Conservation (phyloP, 345 rosid genomes). For the Sonneratia alba region DNA sequence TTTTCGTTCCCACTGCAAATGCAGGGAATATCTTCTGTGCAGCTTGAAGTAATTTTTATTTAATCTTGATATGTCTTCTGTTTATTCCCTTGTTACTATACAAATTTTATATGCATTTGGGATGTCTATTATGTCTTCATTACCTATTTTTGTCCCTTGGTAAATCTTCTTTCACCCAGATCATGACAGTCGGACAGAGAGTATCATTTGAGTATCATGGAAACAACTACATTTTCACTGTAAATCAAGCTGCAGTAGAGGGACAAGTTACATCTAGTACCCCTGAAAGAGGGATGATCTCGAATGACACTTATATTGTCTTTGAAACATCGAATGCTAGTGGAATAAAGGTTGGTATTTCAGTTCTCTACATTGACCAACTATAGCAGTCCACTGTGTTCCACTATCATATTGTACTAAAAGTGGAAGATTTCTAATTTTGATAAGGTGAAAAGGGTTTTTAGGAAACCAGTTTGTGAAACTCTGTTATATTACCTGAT, state of each 20-base stretch:
- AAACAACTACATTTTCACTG: conserved; percentile 74
- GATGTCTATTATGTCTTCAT: not conserved
- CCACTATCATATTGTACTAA: not conserved
- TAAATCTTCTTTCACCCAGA: conserved; percentile 30
- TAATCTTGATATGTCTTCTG: not conserved
- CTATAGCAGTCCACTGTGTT: not conserved
- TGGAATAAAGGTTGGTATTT: conserved; percentile 76
- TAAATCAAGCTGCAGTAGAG: conserved; percentile 70
- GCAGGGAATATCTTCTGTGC: not conserved
- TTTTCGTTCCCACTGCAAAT: not conserved
- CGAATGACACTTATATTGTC: conserved; percentile 62
- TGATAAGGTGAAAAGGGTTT: not conserved
- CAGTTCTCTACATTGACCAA: not conserved
- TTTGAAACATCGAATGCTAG: conserved; percentile 79
- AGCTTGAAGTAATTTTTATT: not conserved
- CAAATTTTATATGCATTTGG: not conserved
- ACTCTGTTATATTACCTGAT: not conserved
- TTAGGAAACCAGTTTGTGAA: not conserved
- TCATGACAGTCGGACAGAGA: conserved; percentile 84
- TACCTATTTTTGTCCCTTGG: not conserved
- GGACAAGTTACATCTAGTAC: conserved; percentile 46
- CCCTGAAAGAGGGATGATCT: conserved; percentile 80
- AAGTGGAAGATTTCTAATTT: not conserved
- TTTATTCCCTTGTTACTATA: not conserved
- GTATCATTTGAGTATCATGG: conserved; percentile 88